These are phyloP conservation scores for Tetrapyrgos nigripes DNA, from an alignment of 1,284 basidiomycete species.

Conservation along the genomic window DNA sequence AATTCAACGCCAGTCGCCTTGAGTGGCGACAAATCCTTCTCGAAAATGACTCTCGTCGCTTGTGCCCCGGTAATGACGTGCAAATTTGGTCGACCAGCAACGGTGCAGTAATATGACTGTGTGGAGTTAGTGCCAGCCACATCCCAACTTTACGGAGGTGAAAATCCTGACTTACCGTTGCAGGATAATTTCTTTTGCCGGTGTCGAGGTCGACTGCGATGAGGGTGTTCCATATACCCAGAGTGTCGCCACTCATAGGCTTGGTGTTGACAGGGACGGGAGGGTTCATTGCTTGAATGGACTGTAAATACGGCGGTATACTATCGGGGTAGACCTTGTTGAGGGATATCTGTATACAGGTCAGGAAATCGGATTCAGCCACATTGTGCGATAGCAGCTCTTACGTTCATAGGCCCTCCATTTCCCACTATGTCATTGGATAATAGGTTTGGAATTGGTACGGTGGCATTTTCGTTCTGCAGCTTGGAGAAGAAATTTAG, in stretches of 20 bases:
- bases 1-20: conserved; percentile 17
- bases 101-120: conserved; percentile 7
- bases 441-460: not conserved
- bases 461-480: not conserved
- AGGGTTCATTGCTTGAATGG: conserved; percentile 1
- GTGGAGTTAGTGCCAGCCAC: conserved; percentile 2
- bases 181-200: conserved; percentile 5
- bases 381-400: not conserved
- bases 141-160: not conserved
- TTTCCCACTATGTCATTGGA: not conserved
- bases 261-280: conserved; percentile 1
- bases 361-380: not conserved
- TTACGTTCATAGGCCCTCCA: not conserved
- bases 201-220: not conserved
- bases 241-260: conserved; percentile 5
- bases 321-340: not conserved
- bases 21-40: not conserved
- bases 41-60: not conserved
- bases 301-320: not conserved
- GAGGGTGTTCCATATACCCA: conserved; percentile 5
- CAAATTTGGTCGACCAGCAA: conserved; percentile 10
- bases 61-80: conserved; percentile 16
- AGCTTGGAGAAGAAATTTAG: not conserved
- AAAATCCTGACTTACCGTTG: not conserved
- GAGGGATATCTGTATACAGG: not conserved